These are phyloP conservation scores for Candolleomyces aberdarensis DNA, from an alignment of 768 basidiomycete genomes.

Conservation along the genomic window DNA sequence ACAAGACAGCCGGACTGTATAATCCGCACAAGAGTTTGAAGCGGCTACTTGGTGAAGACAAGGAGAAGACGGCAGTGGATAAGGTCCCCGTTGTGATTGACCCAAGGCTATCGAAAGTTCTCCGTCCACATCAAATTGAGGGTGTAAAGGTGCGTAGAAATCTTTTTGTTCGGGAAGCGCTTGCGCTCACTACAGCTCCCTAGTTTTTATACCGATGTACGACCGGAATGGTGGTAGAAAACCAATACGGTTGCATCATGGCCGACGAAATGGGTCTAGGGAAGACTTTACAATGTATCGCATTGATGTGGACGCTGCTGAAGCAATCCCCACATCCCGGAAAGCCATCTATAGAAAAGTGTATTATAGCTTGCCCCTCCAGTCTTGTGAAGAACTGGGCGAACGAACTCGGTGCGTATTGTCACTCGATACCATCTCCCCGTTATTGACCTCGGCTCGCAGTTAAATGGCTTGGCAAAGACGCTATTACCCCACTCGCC, in stretches of 20 bases:
- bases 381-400: slow-evolving; percentile 99
- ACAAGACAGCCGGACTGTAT: slow-evolving; percentile 70
- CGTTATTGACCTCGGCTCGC: neutral
- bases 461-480: slow-evolving; percentile 97
- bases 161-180: slow-evolving; percentile 1
- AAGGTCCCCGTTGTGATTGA: slow-evolving; percentile 99
- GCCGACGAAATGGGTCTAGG: slow-evolving; percentile 99
- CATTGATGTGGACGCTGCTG: slow-evolving; percentile 90
- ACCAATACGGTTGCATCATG: slow-evolving; percentile 97
- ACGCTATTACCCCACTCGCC: slow-evolving; percentile 76
- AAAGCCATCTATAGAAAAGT: slow-evolving; percentile 91
- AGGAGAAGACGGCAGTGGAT: slow-evolving; percentile 57
- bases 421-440: neutral
- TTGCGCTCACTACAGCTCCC: slow-evolving; percentile 1
- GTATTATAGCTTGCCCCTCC: slow-evolving; percentile 95
- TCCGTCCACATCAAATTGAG: slow-evolving; percentile 97
- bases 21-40: slow-evolving; percentile 93
- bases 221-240: slow-evolving; percentile 88
- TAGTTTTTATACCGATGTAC: slow-evolving; percentile 96
- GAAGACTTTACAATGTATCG: slow-evolving; percentile 95
- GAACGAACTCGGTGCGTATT: slow-evolving; percentile 83
- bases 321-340: slow-evolving; percentile 91
- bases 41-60: slow-evolving; percentile 68
- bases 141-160: slow-evolving; percentile 78
- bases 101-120: slow-evolving; percentile 78